These are phyloP conservation scores for Mycena galopus DNA, from an alignment of 768 basidiomycete species.

Conservation along the genomic window DNA sequence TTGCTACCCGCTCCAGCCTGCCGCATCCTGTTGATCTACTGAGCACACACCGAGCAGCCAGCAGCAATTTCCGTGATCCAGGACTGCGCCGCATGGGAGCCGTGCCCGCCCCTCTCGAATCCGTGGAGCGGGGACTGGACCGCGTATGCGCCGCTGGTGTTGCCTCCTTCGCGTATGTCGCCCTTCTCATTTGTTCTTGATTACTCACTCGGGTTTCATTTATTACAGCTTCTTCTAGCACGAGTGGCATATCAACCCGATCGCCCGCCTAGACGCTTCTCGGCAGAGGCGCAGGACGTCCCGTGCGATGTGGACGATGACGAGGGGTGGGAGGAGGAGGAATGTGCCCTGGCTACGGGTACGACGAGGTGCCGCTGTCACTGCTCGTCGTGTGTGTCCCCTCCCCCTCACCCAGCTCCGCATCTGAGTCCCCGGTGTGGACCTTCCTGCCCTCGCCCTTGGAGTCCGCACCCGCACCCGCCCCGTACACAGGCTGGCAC, in stretches of 20 bases:
- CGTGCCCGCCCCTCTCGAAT: no score
- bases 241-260: neutral
- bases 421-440: neutral
- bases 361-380: slow-evolving; percentile 24
- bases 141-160: neutral
- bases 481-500: no score
- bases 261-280: neutral
- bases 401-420: neutral
- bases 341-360: neutral
- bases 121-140: slow-evolving; percentile 22
- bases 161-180: slow-evolving; percentile 3
- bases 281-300: slow-evolving; percentile 5
- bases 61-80: no score
- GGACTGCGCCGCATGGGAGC: no score
- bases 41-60: no score
- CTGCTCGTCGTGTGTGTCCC: neutral
- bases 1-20: no score
- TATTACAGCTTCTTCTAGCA: no score
- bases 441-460: neutral
- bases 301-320: slow-evolving; percentile 12
- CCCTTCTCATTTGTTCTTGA: neutral
- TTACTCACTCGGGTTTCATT: neutral
- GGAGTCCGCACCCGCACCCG: no score
- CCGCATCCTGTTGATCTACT: no score
- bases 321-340: slow-evolving; percentile 24